Conservation (phyloP, 192 early-diverging fungal species). For the Linnemannia schmuckeri region DNA sequence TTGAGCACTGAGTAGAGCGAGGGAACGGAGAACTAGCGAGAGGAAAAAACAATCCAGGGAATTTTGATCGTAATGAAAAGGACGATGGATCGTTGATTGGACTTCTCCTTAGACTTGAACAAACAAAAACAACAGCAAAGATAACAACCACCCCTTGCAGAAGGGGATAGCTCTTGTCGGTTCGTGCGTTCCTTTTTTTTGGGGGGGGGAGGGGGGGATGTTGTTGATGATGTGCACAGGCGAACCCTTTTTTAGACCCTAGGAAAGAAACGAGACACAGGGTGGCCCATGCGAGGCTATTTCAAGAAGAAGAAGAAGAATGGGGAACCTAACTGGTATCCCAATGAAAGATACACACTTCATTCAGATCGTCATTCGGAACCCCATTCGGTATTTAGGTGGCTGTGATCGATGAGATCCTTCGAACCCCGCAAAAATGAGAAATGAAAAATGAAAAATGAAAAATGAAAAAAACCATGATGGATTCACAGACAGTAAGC, state of each 20-base stretch:
- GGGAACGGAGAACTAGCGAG: neutral
- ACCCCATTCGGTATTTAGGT: neutral
- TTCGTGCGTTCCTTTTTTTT: neutral
- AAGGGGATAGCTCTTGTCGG: too few relatives aligned
- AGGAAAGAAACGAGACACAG: neutral
- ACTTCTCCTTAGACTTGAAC: too few relatives aligned
- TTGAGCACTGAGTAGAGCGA: neutral
- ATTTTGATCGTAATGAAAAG: neutral
- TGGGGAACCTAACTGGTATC: neutral
- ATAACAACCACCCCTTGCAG: too few relatives aligned
- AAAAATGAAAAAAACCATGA: neutral
- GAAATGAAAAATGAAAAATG: neutral
- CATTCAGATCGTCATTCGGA: too few relatives aligned
- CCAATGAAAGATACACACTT: too few relatives aligned
- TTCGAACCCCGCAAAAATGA: neutral
- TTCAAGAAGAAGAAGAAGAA: neutral
- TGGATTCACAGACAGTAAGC: neutral
- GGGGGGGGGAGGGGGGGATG: too few relatives aligned
- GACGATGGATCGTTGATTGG: neutral
- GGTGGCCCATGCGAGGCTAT: neutral
- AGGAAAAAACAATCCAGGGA: neutral
- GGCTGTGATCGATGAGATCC: neutral
- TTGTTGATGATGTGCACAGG: neutral
- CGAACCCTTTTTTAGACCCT: neutral
- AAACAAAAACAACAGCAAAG: too few relatives aligned